phyloP scores from a whole-genome alignment of 345 rosid species.

The Gossypium arboreum region DNA sequence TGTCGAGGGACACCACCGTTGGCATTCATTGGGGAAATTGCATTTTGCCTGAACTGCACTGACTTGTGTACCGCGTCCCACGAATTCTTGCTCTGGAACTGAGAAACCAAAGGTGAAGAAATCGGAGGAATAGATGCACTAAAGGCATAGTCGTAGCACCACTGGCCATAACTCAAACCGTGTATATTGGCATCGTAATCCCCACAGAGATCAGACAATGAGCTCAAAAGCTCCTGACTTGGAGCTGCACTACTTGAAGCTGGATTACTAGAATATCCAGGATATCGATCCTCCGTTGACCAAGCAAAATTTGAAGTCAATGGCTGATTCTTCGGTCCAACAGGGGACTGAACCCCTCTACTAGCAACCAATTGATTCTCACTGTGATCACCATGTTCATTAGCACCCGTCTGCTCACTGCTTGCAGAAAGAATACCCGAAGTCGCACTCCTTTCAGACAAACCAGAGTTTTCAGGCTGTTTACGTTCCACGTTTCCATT shows the following conservation, averaged over 20 bases:
- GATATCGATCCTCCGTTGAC: conserved; percentile 45
- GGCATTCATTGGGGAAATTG: conserved; percentile 36
- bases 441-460: conserved; percentile 21
- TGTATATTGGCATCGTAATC: conserved; percentile 44
- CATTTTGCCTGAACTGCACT: conserved; percentile 38
- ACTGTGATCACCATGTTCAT: conserved; percentile 21
- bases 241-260: conserved; percentile 27
- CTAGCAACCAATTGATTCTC: conserved; percentile 27
- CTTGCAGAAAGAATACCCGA: conserved; percentile 10
- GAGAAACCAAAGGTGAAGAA: conserved; percentile 39
- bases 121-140: conserved; percentile 39
- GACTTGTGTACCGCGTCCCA: conserved; percentile 55
- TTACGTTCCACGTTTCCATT: conserved; percentile 36
- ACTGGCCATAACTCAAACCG: conserved; percentile 43
- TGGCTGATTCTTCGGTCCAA: conserved; percentile 33
- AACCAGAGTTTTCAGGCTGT: conserved; percentile 24
- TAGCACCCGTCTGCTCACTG: conserved; percentile 22
- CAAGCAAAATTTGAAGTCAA: conserved; percentile 28
- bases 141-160: conserved; percentile 40
- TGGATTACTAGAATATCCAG: conserved; percentile 28
- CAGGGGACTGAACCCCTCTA: conserved; percentile 35
- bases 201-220: conserved; percentile 61
- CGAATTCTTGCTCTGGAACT: conserved; percentile 43
- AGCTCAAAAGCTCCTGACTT: conserved; percentile 29
- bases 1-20: conserved; percentile 48